A percentile compares a stretch with the other conserved stretches of the same genome.
phyloP scores from a whole-genome alignment of 208 protist genomes.

The Leishmania lainsoni region DNA sequence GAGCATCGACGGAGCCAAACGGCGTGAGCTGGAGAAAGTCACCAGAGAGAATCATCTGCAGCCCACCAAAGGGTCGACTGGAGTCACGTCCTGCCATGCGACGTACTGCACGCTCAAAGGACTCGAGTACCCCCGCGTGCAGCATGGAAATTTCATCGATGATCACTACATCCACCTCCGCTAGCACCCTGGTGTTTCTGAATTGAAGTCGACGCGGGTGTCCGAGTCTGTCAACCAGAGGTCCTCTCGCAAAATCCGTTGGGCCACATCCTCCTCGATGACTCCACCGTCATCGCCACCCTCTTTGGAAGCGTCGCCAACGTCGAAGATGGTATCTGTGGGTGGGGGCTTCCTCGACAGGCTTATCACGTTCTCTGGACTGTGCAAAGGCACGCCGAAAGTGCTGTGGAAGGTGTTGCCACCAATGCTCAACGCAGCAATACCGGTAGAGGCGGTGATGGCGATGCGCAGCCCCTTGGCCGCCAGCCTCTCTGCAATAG shows the following conservation, averaged over 20 bases:
- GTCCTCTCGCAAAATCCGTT: neutral
- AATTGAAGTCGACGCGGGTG: constrained; percentile 13
- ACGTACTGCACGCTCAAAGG: constrained; percentile 76
- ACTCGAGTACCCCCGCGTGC: constrained; percentile 75
- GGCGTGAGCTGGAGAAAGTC: constrained; percentile 94
- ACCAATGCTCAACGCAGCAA: constrained; percentile 87
- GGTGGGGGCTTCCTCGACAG: neutral
- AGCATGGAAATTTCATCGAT: constrained; percentile 94
- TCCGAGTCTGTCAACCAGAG: neutral
- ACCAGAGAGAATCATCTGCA: constrained; percentile 92
- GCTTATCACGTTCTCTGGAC: constrained; percentile 17
- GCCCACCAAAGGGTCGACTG: constrained; percentile 83
- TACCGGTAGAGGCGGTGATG: constrained; percentile 84
- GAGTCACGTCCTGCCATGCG: constrained; percentile 37
- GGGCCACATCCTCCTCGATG: neutral
- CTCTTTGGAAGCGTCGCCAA: constrained; percentile 18
- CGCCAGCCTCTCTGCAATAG: constrained; percentile 57
- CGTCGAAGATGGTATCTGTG: neutral
- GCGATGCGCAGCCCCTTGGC: constrained; percentile 32
- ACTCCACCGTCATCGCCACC: constrained; percentile 14
- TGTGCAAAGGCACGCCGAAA: constrained; percentile 58
- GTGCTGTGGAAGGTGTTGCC: constrained; percentile 90
- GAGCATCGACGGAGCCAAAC: constrained; percentile 19
- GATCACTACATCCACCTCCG: constrained; percentile 56
- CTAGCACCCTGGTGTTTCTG: constrained; percentile 15